Conservation (phyloP, 2,329 filamentous ascomycete genomes). For the Trichophyton benhamiae region DNA sequence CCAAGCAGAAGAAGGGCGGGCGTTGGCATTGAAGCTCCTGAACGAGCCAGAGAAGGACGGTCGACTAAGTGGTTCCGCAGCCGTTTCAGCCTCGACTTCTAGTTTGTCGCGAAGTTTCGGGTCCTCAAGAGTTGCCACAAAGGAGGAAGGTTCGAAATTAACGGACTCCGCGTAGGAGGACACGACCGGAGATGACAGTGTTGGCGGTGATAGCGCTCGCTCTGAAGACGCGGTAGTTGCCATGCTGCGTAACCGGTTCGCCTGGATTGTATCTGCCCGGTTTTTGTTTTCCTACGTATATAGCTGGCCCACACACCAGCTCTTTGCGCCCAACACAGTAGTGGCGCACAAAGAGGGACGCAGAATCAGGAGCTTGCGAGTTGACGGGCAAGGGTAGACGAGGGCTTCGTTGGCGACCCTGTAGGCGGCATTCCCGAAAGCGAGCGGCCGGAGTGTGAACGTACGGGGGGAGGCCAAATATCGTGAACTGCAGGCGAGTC, state of each 20-base stretch:
- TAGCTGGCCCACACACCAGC: background rate
- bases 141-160: background rate
- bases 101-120: background rate
- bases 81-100: background rate
- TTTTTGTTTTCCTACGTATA: background rate
- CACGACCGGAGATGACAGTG: background rate
- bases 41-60: background rate
- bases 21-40: conserved; percentile 2
- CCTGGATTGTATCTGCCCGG: background rate
- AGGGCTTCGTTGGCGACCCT: background rate
- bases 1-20: conserved; percentile 3
- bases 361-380: background rate
- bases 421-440: background rate
- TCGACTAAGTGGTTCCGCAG: background rate
- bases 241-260: background rate
- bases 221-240: background rate
- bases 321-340: background rate
- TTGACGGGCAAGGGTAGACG: background rate
- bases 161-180: background rate
- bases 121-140: background rate
- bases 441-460: background rate
- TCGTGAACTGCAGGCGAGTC: background rate
- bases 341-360: background rate
- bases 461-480: no score
- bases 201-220: background rate